Conservation (phyloP, 192 early-diverging fungal species). For the Gaertneriomyces semiglobifer region DNA sequence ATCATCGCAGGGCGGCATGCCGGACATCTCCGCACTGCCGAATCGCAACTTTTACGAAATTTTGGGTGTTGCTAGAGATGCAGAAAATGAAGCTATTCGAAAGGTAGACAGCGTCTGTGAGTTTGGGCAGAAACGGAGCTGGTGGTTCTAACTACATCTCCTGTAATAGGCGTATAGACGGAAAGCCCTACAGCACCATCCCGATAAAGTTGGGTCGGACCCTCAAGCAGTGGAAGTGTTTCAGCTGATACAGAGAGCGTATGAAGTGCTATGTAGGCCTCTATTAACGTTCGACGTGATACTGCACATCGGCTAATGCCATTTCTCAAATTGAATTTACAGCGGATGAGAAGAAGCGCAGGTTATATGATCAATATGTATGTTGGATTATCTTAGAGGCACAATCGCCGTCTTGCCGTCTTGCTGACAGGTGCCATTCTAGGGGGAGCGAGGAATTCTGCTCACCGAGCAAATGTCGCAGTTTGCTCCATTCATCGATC, state of each 20-base stretch:
- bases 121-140: slow-evolving; percentile 1
- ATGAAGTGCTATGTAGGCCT: slow-evolving; percentile 62
- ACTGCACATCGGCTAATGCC: slow-evolving; percentile 3
- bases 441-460: slow-evolving; percentile 48
- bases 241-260: slow-evolving; percentile 81
- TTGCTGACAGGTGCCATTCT: neutral
- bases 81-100: slow-evolving; percentile 41
- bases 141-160: neutral
- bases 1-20: slow-evolving; percentile 7
- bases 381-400: neutral
- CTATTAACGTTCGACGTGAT: slow-evolving; percentile 3
- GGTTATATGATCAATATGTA: slow-evolving; percentile 86
- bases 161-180: neutral
- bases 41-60: slow-evolving; percentile 39
- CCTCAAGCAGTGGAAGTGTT: slow-evolving; percentile 63
- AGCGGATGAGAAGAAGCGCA: slow-evolving; percentile 66
- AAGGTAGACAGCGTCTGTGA: slow-evolving; percentile 29
- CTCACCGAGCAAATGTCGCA: slow-evolving; percentile 43
- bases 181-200: slow-evolving; percentile 57
- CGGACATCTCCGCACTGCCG: slow-evolving; percentile 24
- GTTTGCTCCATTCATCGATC: slow-evolving; percentile 45
- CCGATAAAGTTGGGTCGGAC: slow-evolving; percentile 62
- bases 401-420: neutral
- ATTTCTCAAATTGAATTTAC: slow-evolving; percentile 38
- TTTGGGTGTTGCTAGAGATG: slow-evolving; percentile 36